Evolutionary conservation across 345 rosid species (phyloP).

Genomic region (Hibiscus trionum): DNA sequence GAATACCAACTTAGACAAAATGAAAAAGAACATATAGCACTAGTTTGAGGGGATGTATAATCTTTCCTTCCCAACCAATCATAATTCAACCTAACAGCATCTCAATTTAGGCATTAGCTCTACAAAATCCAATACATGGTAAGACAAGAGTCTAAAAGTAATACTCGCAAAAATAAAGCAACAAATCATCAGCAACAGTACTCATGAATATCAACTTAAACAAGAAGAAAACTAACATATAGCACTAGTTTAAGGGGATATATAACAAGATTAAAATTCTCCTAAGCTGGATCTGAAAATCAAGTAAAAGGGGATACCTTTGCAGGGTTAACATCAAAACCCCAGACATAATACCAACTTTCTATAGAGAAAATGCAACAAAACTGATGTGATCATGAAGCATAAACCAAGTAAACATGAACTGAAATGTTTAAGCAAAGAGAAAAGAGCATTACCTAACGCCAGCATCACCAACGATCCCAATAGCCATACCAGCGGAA

Average conservation of each 20-base stretch:
- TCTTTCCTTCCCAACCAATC: neutral
- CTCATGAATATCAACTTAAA: neutral
- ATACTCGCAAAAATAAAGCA: neutral
- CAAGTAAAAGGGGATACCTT: neutral
- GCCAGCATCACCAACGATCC: constrained; percentile 78
- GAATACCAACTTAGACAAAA: neutral
- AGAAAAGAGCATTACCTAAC: constrained; percentile 38
- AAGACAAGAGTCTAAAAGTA: neutral
- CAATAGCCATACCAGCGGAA: constrained; percentile 80
- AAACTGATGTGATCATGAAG: neutral
- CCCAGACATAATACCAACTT: neutral
- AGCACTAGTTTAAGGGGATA: neutral
- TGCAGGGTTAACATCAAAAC: neutral
- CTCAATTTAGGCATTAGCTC: neutral
- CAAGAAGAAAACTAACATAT: neutral
- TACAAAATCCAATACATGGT: neutral
- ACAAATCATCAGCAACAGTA: neutral
- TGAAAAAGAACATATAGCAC: neutral
- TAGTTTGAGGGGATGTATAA: neutral
- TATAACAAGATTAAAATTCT: neutral
- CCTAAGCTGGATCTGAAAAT: neutral
- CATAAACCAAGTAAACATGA: neutral
- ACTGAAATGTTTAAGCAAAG: neutral
- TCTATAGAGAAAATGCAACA: neutral
- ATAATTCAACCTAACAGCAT: neutral